phyloP scores from a whole-genome alignment of 805 yeast genomes.

The Torulaspora maleeae region DNA sequence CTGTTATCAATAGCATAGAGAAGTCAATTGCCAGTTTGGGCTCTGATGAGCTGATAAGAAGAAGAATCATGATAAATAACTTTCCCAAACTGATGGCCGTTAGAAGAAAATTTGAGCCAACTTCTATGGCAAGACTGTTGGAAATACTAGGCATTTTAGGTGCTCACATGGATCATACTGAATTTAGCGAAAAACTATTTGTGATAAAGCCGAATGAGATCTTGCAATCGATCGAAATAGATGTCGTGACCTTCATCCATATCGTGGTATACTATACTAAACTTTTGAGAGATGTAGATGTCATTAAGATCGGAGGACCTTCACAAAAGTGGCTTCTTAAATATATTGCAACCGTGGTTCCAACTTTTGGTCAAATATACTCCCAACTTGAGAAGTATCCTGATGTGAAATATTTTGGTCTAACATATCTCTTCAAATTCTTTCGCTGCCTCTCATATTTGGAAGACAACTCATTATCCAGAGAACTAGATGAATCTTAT shows the following conservation, averaged over 20 bases:
- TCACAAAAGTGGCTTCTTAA: slow-evolving; percentile 18
- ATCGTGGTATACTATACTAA: slow-evolving; percentile 22
- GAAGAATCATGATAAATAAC: slow-evolving; percentile 24
- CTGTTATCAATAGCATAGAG: slow-evolving; percentile 27
- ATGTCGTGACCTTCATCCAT: slow-evolving; percentile 26
- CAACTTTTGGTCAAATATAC: slow-evolving; percentile 22
- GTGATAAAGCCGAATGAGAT: slow-evolving; percentile 17
- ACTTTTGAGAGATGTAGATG: slow-evolving; percentile 10
- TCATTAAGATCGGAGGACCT: neutral
- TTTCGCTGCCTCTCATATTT: slow-evolving; percentile 27
- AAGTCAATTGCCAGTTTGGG: slow-evolving; percentile 15
- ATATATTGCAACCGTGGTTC: slow-evolving; percentile 12
- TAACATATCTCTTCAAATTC: slow-evolving; percentile 22
- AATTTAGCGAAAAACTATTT: slow-evolving; percentile 22
- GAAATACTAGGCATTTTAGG: slow-evolving; percentile 19
- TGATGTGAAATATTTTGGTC: slow-evolving; percentile 23
- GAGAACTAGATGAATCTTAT: slow-evolving; percentile 19
- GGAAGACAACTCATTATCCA: slow-evolving; percentile 16
- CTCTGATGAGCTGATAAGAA: slow-evolving; percentile 23
- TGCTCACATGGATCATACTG: slow-evolving; percentile 13
- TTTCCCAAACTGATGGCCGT: slow-evolving; percentile 14
- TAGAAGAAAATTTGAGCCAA: slow-evolving; percentile 16
- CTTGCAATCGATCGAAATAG: slow-evolving; percentile 12
- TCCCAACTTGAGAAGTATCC: slow-evolving; percentile 13
- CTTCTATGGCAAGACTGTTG: slow-evolving; percentile 22